Base-by-base conservation (phyloP, 2,329 filamentous ascomycete genomes). In the Emydomyces testavorans region DNA sequence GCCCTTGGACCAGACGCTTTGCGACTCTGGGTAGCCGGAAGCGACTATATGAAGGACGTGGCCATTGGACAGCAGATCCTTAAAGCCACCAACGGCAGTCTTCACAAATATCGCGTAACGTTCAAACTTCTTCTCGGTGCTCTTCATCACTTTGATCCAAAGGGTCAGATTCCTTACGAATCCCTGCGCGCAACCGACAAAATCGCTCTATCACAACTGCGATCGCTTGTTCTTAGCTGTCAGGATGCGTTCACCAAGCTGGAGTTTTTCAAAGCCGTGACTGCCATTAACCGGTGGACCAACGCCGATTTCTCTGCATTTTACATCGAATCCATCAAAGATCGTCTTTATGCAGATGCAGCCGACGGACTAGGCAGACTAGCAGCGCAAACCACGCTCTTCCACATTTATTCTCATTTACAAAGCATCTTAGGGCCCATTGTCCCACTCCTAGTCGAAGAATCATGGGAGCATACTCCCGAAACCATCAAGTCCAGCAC, bases 321-420 rank as follows among this genome's bases (percentile, higher is more conserved):
- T 64, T 98, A 96, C 64, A 79, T 98, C 49, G 92, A 98, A 65
- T 80, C 85, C 0, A 74, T 89, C 57, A 98, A 98, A 65, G 92
- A 98, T 59, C 76, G 86, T 2, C 72, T 96, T 1, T 98, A 98
- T 69, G 92, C 89, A 38, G 85, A 84, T 24, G 77, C 81, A 51
- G 77, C 77, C 11, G 73, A 76, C 11, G 82, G 83, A 39, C 71
- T 76, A 3, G 66, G 85, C 40, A 71, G 79, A 45, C 60, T 69
- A 21, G 69, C 71, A 18, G 74, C 76, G 1, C 79, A 82, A 55
- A 72, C 68, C 4, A 73, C 77, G 1, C 64, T 82, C 6, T 71
- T 71, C 39, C 62, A 74, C 23, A 77, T 95, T 47, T 80, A 90
- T 52, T 68, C 78, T 4, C 79, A 86, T 29, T 71, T 95, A 15